phyloP scores from a whole-genome alignment of 441 rosid genomes.

The Euphorbia corollata region DNA sequence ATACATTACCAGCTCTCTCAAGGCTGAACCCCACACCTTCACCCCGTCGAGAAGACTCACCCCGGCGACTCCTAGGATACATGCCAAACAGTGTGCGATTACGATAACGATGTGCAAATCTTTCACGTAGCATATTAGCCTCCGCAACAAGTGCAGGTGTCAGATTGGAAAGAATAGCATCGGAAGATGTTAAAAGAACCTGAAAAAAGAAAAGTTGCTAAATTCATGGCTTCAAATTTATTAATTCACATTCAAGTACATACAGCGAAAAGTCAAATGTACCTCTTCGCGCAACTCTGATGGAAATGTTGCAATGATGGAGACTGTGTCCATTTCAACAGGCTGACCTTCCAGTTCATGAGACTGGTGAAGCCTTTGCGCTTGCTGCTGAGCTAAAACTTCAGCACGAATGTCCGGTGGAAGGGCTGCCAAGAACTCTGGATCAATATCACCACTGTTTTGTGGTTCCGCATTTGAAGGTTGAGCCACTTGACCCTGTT shows the following conservation, averaged over 20 bases:
- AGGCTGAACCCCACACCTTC: conserved; percentile 67
- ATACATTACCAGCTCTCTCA: conserved; percentile 52
- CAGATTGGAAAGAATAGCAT: conserved; percentile 95
- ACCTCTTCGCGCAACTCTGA: conserved; percentile 98
- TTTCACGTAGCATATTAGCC: conserved; percentile 97
- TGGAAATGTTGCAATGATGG: conserved; percentile 96
- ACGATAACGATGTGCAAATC: conserved; percentile 88
- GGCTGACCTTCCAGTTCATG: conserved; percentile 99
- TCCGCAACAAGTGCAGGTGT: conserved; percentile 98
- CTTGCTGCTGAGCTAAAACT: conserved; percentile 94
- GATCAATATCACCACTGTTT: conserved; percentile 85
- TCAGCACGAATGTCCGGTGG: conserved; percentile 96
- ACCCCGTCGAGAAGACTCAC: conserved; percentile 85
- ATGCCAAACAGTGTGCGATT: conserved; percentile 82
- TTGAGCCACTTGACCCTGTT: conserved; percentile 81
- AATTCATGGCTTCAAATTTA: neutral
- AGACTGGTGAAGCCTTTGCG: conserved; percentile 85
- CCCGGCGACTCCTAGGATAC: conserved; percentile 94
- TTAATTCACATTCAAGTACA: conserved; percentile 6
- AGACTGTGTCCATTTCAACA: conserved; percentile 98
- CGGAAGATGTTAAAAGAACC: conserved; percentile 95
- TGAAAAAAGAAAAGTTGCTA: conserved; percentile 24
- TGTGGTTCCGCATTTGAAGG: conserved; percentile 69
- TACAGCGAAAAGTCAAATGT: conserved; percentile 18
- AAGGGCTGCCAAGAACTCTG: conserved; percentile 99